Evolutionary conservation across 176 grass and related monocot species (phyloP).

Genomic region (Bothriochloa decipiens): DNA sequence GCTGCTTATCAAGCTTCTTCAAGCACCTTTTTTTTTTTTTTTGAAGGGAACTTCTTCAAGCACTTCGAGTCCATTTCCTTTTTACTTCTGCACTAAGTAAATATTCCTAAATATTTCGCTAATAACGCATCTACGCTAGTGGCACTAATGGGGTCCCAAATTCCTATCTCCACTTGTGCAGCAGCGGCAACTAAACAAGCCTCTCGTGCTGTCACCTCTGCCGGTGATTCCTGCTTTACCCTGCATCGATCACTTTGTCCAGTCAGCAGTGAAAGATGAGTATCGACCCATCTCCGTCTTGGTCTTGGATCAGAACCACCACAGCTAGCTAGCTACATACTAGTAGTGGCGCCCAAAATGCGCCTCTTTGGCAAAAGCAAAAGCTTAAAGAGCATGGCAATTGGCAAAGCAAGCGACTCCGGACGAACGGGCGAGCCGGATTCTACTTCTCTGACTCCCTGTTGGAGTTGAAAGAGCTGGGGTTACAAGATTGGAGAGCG

Average conservation of each 20-base stretch:
- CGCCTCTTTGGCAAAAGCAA: conserved; percentile 35
- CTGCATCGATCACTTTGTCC: not conserved
- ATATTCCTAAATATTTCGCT: not conserved
- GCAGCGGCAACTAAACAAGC: conserved; percentile 37
- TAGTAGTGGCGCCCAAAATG: conserved; percentile 26
- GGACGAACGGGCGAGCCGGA: conserved; percentile 12
- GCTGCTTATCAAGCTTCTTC: not conserved
- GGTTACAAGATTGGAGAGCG: not conserved
- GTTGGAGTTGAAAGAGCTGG: not conserved
- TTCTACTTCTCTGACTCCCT: not conserved
- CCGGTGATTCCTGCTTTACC: not conserved
- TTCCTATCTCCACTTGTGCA: conserved; percentile 36
- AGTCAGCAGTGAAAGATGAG: not conserved
- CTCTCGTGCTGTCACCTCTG: conserved; percentile 32
- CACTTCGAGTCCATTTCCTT: not conserved
- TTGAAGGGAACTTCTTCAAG: too few relatives aligned
- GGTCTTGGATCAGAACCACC: conserved; percentile 2
- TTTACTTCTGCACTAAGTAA: not conserved
- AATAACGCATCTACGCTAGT: not conserved
- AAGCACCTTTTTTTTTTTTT: not conserved
- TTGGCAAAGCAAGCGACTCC: not conserved
- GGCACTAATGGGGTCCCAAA: not conserved
- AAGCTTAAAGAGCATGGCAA: conserved; percentile 22
- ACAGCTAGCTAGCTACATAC: not conserved
- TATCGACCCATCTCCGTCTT: not conserved